phyloP scores from a whole-genome alignment of 805 yeast species.

The Kodamaea neixiangensis region DNA sequence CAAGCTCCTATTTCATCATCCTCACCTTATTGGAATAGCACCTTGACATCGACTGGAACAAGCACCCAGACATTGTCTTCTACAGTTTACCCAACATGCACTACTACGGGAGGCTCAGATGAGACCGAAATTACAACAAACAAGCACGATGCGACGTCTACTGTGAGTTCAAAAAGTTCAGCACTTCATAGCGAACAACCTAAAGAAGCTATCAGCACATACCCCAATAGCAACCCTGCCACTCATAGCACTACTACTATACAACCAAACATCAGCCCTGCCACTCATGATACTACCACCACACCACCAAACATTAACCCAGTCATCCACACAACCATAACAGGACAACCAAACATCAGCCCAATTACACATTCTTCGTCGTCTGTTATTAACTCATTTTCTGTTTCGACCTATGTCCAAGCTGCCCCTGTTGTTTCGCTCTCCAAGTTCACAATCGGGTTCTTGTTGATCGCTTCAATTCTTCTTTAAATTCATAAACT shows the following conservation, averaged over 20 bases:
- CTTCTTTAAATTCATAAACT: not conserved
- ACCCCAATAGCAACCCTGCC: not conserved
- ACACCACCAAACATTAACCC: not conserved
- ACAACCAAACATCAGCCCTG: not conserved
- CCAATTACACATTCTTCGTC: not conserved
- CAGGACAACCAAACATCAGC: not conserved
- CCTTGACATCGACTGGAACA: too few species aligned
- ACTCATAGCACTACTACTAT: too few species aligned
- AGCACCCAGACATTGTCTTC: too few species aligned
- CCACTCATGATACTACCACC: not conserved
- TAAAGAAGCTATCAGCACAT: too few species aligned
- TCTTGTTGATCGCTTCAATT: not conserved
- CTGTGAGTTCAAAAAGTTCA: too few species aligned
- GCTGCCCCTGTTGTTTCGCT: not conserved
- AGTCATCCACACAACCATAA: not conserved
- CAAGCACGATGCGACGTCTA: too few species aligned
- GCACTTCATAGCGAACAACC: too few species aligned
- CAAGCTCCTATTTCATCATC: too few species aligned
- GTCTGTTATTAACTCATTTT: not conserved
- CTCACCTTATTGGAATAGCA: too few species aligned
- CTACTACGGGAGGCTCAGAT: too few species aligned
- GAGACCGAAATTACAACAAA: too few species aligned
- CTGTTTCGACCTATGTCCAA: not conserved
- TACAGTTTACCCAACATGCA: too few species aligned
- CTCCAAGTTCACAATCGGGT: not conserved